Evolutionary conservation across 768 basidiomycete genomes (phyloP).

Genomic region (Pisolithus orientalis): DNA sequence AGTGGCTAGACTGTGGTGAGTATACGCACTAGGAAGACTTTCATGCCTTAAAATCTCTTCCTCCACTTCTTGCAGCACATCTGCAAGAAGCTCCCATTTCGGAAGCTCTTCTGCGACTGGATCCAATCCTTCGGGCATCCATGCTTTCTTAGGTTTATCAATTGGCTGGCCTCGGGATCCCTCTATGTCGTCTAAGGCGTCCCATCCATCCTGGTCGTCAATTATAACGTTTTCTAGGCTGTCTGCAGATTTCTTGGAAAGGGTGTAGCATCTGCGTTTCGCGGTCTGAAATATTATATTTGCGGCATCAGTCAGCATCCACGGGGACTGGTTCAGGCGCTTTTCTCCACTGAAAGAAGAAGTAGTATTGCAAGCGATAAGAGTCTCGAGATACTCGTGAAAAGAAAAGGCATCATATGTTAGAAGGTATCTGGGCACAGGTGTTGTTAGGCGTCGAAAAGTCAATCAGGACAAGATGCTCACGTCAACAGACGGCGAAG

Average conservation of each 20-base stretch:
- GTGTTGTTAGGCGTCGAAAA: neutral
- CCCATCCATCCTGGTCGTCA: slow-evolving; percentile 74
- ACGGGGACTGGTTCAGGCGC: slow-evolving; percentile 69
- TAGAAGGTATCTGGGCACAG: slow-evolving; percentile 51
- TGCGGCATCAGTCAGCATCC: slow-evolving; percentile 92
- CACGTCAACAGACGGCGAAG: slow-evolving; percentile 79
- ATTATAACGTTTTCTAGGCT: slow-evolving; percentile 32
- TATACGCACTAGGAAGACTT: slow-evolving; percentile 22
- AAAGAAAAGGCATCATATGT: slow-evolving; percentile 90
- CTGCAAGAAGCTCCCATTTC: slow-evolving; percentile 84
- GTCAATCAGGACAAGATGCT: slow-evolving; percentile 18
- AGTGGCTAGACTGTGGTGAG: neutral
- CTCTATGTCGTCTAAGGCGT: slow-evolving; percentile 53
- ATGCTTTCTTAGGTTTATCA: slow-evolving; percentile 24
- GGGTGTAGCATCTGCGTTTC: slow-evolving; percentile 72
- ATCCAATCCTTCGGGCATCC: slow-evolving; percentile 75
- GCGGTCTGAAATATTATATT: slow-evolving; percentile 79
- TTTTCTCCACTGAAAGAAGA: slow-evolving; percentile 40
- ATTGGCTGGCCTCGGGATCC: slow-evolving; percentile 4
- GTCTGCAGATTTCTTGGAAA: slow-evolving; percentile 28
- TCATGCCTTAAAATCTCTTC: slow-evolving; percentile 69
- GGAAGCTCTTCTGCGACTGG: slow-evolving; percentile 91
- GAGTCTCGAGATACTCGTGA: slow-evolving; percentile 84
- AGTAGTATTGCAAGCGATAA: slow-evolving; percentile 58
- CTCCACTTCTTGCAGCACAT: slow-evolving; percentile 88